Conservation (phyloP, 2,329 filamentous ascomycete species). For the Cercospora berteroae region DNA sequence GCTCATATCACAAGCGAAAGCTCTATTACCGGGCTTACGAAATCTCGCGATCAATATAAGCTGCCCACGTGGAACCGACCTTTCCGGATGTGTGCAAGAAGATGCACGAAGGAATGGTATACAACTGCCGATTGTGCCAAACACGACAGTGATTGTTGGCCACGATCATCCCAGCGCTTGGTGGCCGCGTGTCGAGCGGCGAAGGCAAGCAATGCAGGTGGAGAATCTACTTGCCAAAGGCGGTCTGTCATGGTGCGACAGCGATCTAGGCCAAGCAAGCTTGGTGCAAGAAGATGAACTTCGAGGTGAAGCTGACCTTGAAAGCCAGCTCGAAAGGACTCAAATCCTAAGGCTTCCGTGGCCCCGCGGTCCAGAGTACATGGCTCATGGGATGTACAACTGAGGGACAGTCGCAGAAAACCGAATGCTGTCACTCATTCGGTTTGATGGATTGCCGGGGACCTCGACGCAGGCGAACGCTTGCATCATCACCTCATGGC, state of each 20-base stretch:
- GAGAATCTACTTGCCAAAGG: background rate
- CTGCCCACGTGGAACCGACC: background rate
- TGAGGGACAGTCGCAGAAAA: background rate
- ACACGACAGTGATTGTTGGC: background rate
- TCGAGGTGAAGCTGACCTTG: background rate
- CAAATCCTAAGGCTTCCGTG: background rate
- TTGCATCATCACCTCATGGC: background rate
- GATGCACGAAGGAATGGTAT: background rate
- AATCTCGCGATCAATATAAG: background rate
- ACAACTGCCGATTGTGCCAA: background rate
- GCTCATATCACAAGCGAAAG: background rate
- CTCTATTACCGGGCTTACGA: background rate
- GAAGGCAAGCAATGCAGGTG: background rate
- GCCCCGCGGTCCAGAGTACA: background rate
- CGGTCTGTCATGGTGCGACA: background rate
- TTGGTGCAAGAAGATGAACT: background rate
- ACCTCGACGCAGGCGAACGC: background rate
- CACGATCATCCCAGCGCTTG: background rate
- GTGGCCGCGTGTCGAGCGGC: background rate
- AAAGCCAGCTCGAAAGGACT: background rate
- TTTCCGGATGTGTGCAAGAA: background rate
- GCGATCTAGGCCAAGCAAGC: background rate
- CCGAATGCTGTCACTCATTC: background rate
- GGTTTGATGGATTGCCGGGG: background rate
- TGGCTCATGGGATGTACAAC: slow-evolving; percentile 1